Conservation (phyloP, 768 basidiomycete genomes). For the Mycena vulgaris region DNA sequence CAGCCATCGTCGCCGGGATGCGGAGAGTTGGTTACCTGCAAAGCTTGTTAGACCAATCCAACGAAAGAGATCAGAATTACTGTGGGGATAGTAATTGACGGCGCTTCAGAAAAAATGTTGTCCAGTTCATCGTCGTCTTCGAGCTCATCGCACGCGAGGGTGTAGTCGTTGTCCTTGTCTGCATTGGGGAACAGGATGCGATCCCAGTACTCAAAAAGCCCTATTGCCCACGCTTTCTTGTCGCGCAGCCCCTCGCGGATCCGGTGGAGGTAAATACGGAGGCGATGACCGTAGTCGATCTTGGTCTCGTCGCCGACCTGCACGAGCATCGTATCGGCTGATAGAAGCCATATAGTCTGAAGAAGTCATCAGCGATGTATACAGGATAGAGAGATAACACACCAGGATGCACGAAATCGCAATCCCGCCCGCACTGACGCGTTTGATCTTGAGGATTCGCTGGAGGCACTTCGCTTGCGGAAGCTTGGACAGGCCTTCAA, state of each 20-base stretch:
- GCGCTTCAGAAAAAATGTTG: background rate
- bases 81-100: background rate
- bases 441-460: background rate
- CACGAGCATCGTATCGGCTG: slow-evolving; percentile 1
- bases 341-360: slow-evolving; percentile 3
- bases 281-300: background rate
- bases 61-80: background rate
- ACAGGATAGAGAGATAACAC: background rate
- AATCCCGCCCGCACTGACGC: background rate
- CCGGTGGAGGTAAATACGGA: background rate
- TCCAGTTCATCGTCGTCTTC: background rate
- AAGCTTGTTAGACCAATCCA: background rate
- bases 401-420: background rate
- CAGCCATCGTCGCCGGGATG: background rate
- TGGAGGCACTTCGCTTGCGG: slow-evolving; percentile 7
- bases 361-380: background rate
- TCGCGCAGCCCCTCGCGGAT: slow-evolving; percentile 9
- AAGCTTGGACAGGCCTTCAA: slow-evolving; percentile 4
- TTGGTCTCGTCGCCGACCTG: slow-evolving; percentile 8
- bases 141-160: background rate
- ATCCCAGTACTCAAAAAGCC: slow-evolving; percentile 5
- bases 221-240: slow-evolving; percentile 2
- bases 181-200: slow-evolving; percentile 14
- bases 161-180: background rate
- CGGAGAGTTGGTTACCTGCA: background rate